Conservation (phyloP, 2,329 filamentous ascomycete species). For the Bipolaris victoriae region DNA sequence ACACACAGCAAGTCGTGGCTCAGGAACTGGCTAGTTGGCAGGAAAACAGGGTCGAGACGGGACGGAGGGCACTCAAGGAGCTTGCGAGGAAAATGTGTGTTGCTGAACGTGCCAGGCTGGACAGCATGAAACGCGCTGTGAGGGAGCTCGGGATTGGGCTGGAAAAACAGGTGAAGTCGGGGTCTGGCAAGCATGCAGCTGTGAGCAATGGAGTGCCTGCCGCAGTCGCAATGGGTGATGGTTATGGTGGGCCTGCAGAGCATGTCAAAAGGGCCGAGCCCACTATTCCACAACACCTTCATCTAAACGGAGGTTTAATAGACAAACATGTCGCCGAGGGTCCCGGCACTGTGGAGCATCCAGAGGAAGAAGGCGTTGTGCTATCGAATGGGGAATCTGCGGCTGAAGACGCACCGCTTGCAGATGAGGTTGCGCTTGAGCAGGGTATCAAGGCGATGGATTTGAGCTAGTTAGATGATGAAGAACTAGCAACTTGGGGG, state of each 20-base stretch:
- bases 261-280: not conserved
- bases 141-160: slow-evolving; percentile 55
- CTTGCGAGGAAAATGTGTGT: slow-evolving; percentile 81
- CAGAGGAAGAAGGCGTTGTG: slow-evolving; percentile 10
- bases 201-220: not conserved
- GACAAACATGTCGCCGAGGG: slow-evolving; percentile 21
- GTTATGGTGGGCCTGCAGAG: not conserved
- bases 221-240: not conserved
- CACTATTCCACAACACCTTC: slow-evolving; percentile 7
- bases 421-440: not conserved
- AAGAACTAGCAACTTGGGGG: not conserved
- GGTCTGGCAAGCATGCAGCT: not conserved
- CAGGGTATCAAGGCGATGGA: not conserved
- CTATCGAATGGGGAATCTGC: slow-evolving; percentile 20
- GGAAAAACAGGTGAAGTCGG: not conserved
- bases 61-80: slow-evolving; percentile 73
- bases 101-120: slow-evolving; percentile 77
- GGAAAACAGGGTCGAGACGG: slow-evolving; percentile 81
- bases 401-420: slow-evolving; percentile 13
- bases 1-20: slow-evolving; percentile 93
- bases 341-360: slow-evolving; percentile 19
- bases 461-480: not conserved
- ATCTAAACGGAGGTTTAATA: not conserved
- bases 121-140: slow-evolving; percentile 79
- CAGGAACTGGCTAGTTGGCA: slow-evolving; percentile 93